A percentile compares a stretch with the other conserved stretches of the same genome.
phyloP scores from a whole-genome alignment of 371 early-diverging fungal genomes.

The Capillidium rhysosporum region DNA sequence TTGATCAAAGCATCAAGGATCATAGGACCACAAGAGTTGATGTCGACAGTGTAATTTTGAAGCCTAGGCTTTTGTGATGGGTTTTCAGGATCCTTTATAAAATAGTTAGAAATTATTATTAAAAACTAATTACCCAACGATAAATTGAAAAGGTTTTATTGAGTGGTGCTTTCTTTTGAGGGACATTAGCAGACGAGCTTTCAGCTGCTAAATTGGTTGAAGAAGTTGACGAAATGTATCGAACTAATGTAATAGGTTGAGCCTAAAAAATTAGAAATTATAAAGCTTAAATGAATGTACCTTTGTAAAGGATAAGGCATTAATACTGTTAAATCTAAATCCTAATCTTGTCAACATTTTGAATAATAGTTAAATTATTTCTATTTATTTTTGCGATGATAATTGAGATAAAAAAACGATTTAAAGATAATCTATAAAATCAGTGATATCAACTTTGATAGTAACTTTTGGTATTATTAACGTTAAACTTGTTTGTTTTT shows the following conservation, averaged over 20 bases:
- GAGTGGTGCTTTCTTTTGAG: conserved; percentile 14
- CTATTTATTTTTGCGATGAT: too few relatives aligned
- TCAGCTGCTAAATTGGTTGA: not conserved
- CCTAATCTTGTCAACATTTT: too few relatives aligned
- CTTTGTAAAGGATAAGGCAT: too few relatives aligned
- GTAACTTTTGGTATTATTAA: too few relatives aligned
- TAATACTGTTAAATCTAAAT: too few relatives aligned
- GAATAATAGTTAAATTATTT: too few relatives aligned
- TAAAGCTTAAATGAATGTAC: too few relatives aligned
- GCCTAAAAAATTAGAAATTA: too few relatives aligned
- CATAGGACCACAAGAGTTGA: conserved; percentile 87
- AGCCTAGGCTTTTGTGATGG: conserved; percentile 76
- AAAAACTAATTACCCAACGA: conserved; percentile 32
- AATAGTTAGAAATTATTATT: not conserved
- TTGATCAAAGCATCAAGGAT: conserved; percentile 85
- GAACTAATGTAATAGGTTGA: not conserved
- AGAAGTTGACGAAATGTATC: not conserved
- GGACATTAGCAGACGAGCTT: not conserved
- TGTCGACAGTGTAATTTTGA: conserved; percentile 72
- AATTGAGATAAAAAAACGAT: too few relatives aligned
- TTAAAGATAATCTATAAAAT: too few relatives aligned
- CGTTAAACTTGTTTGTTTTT: too few relatives aligned
- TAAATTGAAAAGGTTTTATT: conserved; percentile 48
- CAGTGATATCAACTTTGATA: too few relatives aligned
- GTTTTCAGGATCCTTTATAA: conserved; percentile 56